Evolutionary conservation across 371 early-diverging fungal species (phyloP).

Genomic region (Globomyces sp.): DNA sequence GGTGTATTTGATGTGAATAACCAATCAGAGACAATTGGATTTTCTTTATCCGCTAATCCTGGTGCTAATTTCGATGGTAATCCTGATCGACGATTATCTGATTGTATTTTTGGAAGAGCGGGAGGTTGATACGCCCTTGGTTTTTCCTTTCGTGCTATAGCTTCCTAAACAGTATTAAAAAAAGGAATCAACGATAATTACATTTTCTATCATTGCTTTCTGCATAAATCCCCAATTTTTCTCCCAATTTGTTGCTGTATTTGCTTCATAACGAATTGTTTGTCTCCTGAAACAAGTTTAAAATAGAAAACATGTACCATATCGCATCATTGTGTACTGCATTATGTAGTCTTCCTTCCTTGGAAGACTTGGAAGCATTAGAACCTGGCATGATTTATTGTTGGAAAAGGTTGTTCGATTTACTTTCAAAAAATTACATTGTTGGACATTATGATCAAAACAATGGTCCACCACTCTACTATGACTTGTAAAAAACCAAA

Average conservation of each 20-base stretch:
- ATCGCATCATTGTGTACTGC: conserved; percentile 49
- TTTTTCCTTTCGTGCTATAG: conserved; percentile 6
- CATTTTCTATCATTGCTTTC: conserved; percentile 31
- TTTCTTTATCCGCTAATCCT: conserved; percentile 32
- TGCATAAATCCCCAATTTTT: conserved; percentile 47
- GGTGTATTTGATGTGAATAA: conserved; percentile 38
- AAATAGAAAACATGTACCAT: conserved; percentile 26
- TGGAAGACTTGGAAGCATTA: neutral
- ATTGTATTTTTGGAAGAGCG: conserved; percentile 16
- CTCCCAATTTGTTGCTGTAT: conserved; percentile 48
- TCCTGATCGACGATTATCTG: conserved; percentile 25
- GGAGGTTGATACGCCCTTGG: conserved; percentile 18
- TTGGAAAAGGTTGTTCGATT: too few relatives aligned
- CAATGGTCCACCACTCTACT: too few relatives aligned
- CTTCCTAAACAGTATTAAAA: neutral
- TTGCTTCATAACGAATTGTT: conserved; percentile 43
- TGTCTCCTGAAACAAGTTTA: conserved; percentile 35
- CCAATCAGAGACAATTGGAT: conserved; percentile 38
- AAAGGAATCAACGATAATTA: neutral
- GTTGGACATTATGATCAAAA: too few relatives aligned
- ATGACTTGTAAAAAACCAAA: too few relatives aligned
- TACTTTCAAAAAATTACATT: too few relatives aligned
- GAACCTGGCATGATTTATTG: too few relatives aligned
- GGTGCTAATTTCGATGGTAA: conserved; percentile 46
- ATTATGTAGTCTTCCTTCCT: conserved; percentile 22